phyloP scores from a whole-genome alignment of 2,329 filamentous ascomycete species.

The Monosporascus sp. region DNA sequence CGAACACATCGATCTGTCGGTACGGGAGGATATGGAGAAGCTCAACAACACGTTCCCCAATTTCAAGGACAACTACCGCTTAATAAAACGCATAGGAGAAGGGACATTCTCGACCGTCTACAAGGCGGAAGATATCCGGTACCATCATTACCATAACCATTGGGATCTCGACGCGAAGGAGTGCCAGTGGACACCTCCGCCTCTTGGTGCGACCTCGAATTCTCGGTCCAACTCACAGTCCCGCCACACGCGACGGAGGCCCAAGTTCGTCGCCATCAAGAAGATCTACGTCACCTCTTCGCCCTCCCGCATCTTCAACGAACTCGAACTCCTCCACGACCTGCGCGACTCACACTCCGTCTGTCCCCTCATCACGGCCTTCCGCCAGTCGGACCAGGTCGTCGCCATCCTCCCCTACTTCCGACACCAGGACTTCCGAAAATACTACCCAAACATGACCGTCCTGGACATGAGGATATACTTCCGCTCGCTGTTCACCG shows the following conservation, averaged over 20 bases:
- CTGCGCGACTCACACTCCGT: slow-evolving; percentile 78
- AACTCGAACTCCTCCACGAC: slow-evolving; percentile 88
- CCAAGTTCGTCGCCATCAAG: slow-evolving; percentile 91
- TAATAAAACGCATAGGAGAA: slow-evolving; percentile 97
- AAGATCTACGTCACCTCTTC: slow-evolving; percentile 99
- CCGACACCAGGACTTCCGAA: slow-evolving; percentile 87
- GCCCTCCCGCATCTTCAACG: slow-evolving; percentile 88
- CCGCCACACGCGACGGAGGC: slow-evolving; percentile 37
- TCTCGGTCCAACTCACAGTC: slow-evolving; percentile 31
- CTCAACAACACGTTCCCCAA: slow-evolving; percentile 78
- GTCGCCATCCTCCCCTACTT: slow-evolving; percentile 94
- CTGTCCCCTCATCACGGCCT: slow-evolving; percentile 95
- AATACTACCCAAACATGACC: slow-evolving; percentile 88
- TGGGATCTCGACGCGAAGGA: slow-evolving; percentile 73
- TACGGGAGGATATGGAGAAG: slow-evolving; percentile 81
- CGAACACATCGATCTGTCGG: slow-evolving; percentile 57
- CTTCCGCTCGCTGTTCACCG: slow-evolving; percentile 81
- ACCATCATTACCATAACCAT: slow-evolving; percentile 75
- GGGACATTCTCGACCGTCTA: slow-evolving; percentile 98
- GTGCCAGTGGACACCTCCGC: slow-evolving; percentile 64
- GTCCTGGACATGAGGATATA: slow-evolving; percentile 84
- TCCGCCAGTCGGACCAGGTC: slow-evolving; percentile 89
- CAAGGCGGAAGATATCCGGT: slow-evolving; percentile 90
- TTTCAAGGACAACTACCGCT: slow-evolving; percentile 75
- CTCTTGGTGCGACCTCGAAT: slow-evolving; percentile 48